Conservation (phyloP, 2,329 filamentous ascomycete genomes). For the Coniochaeta sp. region DNA sequence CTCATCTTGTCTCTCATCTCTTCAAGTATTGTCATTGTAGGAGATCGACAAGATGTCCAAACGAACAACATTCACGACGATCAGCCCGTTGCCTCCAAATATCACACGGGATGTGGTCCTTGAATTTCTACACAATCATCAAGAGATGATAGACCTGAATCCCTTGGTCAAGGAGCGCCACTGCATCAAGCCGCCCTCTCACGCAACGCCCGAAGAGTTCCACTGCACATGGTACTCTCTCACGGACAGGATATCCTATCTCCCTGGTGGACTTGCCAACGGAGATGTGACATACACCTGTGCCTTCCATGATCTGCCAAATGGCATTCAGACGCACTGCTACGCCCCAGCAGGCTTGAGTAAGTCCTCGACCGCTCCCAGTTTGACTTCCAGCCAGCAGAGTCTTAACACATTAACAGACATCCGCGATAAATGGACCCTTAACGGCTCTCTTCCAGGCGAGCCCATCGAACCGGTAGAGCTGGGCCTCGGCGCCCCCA, state of each 20-base stretch:
- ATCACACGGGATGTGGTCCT: slow-evolving; percentile 66
- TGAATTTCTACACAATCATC: slow-evolving; percentile 69
- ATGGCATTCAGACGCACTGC: slow-evolving; percentile 73
- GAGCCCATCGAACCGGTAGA: slow-evolving; percentile 61
- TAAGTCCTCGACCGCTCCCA: slow-evolving; percentile 7
- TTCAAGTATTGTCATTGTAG: too few species aligned
- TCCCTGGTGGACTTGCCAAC: slow-evolving; percentile 58
- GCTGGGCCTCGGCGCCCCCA: slow-evolving; percentile 58
- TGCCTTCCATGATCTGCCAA: slow-evolving; percentile 68
- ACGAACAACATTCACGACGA: slow-evolving; percentile 65
- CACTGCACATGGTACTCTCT: slow-evolving; percentile 71
- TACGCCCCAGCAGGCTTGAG: slow-evolving; percentile 72
- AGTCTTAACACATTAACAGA: slow-evolving; percentile 5
- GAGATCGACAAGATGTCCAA: slow-evolving; percentile 63
- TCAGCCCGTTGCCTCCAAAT: slow-evolving; percentile 66
- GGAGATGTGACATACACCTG: slow-evolving; percentile 71
- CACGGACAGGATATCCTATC: slow-evolving; percentile 69
- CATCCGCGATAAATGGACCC: slow-evolving; percentile 69
- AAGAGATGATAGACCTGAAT: slow-evolving; percentile 82
- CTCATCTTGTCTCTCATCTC: background rate
- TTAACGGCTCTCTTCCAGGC: slow-evolving; percentile 65
- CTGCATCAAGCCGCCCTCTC: slow-evolving; percentile 58
- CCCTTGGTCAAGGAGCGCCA: slow-evolving; percentile 70
- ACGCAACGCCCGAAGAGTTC: slow-evolving; percentile 64
- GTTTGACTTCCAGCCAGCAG: background rate